Evolutionary conservation across 2,329 filamentous ascomycete species (phyloP), one percentile per base, ranked within the genome.

Genomic region (Xylaria sp.): DNA sequence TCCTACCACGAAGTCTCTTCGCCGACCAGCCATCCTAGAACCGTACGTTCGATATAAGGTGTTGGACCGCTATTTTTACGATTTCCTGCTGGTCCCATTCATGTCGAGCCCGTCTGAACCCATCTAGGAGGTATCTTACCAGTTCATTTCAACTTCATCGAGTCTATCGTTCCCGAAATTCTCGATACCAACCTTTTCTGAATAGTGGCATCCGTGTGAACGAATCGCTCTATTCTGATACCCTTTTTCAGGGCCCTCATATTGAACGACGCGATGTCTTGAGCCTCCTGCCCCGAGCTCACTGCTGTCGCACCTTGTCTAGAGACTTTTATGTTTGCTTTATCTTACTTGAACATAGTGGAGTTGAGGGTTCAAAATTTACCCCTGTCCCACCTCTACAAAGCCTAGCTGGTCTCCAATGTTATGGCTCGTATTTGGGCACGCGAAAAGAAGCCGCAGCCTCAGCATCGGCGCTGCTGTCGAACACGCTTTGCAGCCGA

Each of bases 371-470:
- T 78, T 67, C 79, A 86, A 86, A 64, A 79, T 83, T 34, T 83
- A 86, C 69, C 84, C 83, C 66, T 87, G 83, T 0, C 80, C 79
- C 1, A 86, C 83, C 0, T 83, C 83, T 2, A 82, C 68, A 0
- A 82, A 82, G 0, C 80, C 80, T 0, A 83, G 73, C 66, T 80
- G 79, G 66, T 82, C 79, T 3, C 79, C 79, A 59, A 83, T 82
- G 0, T 78, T 80, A 64, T 83, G 79, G 63, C 78, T 72, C 74
- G 72, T 80, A 39, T 64, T 64, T 62, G n/a, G 77, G 71, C 58
- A 78, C 59, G 76, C 76, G 63, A 11, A 65, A 66, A 11, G 75
- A 74, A 44, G 70, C 69, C 6, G 79, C 77, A 1, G 71, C 10
- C 13, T 13, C 71, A 79, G 82, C 79, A 59, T 80, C 76, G 2